Base-by-base conservation (phyloP, 108 stramenopile species). In the Parietichytrium sp. region DNA sequence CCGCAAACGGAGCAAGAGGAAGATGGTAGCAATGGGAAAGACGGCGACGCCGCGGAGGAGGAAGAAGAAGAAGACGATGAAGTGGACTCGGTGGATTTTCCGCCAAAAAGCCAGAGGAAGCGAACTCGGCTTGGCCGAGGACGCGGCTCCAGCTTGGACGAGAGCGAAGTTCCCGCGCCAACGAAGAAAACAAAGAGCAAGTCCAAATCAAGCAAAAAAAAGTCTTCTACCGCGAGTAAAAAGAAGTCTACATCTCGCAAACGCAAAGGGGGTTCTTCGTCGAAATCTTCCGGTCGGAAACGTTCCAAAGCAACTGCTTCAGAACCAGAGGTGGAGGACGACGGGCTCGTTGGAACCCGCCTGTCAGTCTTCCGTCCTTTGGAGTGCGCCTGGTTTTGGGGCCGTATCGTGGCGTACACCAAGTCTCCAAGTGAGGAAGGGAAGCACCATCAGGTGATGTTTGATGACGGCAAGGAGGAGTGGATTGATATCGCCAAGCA, bases 401-500 rank as follows among this genome's bases (percentile, higher is more conserved):
- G 61, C 10, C 33, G 61, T 6, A 72, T 72, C 61, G 45, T 42
- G 8, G 6, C 61, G 33, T 72, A 1, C 20, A 10, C 10, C 2
- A 15, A 7, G 8, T 33, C 29, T 10, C 6, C 20, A n/a, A 72
- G 45, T 10, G 20, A 72, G 33, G 61, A 36, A 45, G 61, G 61
- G 20, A 31, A 38, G 0, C 6, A 72, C 0, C 61, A 72, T 27
- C 45, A 42, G 10, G 61, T 72, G 61, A 33, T 72, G 15, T 72
- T 72, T 38, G 61, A 72, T 27, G 45, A 72, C 3, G 61, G 61
- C 42, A n/a, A 25, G 6, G 61, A 72, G 42, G 42, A 10, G 13
- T 72, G 61, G 61, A 42, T 72, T 25, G 61, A 72, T 25, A 45
- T 72, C 20, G 38, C 45, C 61, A 72, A 72, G 33, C 38, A 72